A percentile compares a stretch with the other conserved stretches of the same genome.
These are phyloP conservation scores for Elasticomyces elasticus DNA, from an alignment of 495 filamentous ascomycete species.

Conservation along the genomic window DNA sequence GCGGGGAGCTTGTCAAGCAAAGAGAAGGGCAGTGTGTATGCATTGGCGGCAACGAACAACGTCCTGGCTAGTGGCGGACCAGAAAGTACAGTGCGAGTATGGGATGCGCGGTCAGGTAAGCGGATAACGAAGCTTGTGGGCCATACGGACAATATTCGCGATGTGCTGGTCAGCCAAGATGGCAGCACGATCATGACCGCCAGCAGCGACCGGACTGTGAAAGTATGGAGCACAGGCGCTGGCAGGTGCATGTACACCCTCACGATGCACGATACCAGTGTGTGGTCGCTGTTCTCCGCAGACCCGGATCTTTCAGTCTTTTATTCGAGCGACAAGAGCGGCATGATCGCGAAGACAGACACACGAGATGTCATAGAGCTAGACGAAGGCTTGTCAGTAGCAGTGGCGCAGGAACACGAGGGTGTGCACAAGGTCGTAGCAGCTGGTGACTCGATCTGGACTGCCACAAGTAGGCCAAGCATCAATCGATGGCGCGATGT, in stretches of 20 bases:
- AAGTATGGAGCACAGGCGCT: constrained; percentile 91
- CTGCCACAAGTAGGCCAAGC: constrained; percentile 82
- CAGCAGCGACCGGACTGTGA: constrained; percentile 92
- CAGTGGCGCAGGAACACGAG: constrained; percentile 82
- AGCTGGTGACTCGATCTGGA: constrained; percentile 78
- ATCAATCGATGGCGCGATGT: constrained; percentile 92
- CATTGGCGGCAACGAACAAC: constrained; percentile 60
- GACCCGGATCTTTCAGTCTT: constrained; percentile 78
- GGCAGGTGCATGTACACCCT: constrained; percentile 94
- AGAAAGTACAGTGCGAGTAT: constrained; percentile 84
- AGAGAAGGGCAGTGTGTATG: constrained; percentile 92
- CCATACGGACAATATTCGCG: constrained; percentile 92
- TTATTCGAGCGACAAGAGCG: constrained; percentile 86
- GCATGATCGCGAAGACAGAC: constrained; percentile 89
- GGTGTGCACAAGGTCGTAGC: constrained; percentile 78
- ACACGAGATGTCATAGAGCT: constrained; percentile 64
- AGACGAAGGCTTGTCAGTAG: constrained; percentile 82
- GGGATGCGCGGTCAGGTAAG: constrained; percentile 85
- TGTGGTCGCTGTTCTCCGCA: constrained; percentile 90
- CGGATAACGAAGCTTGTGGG: constrained; percentile 92
- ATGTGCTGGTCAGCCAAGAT: constrained; percentile 77
- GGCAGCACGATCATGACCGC: constrained; percentile 89
- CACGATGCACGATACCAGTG: constrained; percentile 96
- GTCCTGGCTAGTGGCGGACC: constrained; percentile 89
- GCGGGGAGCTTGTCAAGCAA: constrained; percentile 62